Percentiles rank a stretch among this genome's conserved stretches.
Evolutionary conservation across 2,329 filamentous ascomycete genomes (phyloP).

Genomic region (Paecilomyces sp.): DNA sequence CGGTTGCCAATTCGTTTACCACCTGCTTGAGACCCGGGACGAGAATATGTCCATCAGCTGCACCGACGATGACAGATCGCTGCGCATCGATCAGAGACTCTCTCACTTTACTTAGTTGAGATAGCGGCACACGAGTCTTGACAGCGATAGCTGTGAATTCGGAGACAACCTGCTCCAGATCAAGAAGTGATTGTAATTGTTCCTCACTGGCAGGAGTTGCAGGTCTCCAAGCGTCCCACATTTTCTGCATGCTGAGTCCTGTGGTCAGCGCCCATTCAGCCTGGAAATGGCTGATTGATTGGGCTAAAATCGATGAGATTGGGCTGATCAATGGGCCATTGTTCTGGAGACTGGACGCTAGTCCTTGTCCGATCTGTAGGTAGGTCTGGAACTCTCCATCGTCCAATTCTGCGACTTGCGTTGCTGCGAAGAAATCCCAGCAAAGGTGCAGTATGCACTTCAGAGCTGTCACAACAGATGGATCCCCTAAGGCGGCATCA

Average conservation of each 20-base stretch:
- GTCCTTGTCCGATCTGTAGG: slow-evolving; percentile 34
- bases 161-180: slow-evolving; percentile 28
- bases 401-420: slow-evolving; percentile 38
- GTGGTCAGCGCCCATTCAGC: slow-evolving; percentile 65
- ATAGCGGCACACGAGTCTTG: slow-evolving; percentile 27
- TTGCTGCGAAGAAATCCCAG: slow-evolving; percentile 42
- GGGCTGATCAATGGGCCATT: slow-evolving; percentile 17
- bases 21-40: slow-evolving; percentile 30
- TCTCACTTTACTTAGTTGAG: slow-evolving; percentile 27
- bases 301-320: slow-evolving; percentile 20
- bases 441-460: slow-evolving; percentile 37
- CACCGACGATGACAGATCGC: slow-evolving; percentile 25
- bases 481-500: slow-evolving; percentile 14
- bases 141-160: slow-evolving; percentile 30
- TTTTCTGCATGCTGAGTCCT: slow-evolving; percentile 69
- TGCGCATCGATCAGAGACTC: slow-evolving; percentile 34
- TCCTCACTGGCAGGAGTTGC: slow-evolving; percentile 34
- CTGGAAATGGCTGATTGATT: slow-evolving; percentile 50
- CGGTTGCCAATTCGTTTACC: slow-evolving; percentile 27
- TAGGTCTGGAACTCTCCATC: slow-evolving; percentile 50
- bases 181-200: slow-evolving; percentile 26
- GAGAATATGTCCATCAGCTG: slow-evolving; percentile 28
- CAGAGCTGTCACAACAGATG: slow-evolving; percentile 18
- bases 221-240: slow-evolving; percentile 70
- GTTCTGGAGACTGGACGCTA: slow-evolving; percentile 26